Evolutionary conservation across 495 filamentous ascomycete species (phyloP), one percentile per base, ranked within the genome.

Genomic region (Talaromyces nanjingensis): DNA sequence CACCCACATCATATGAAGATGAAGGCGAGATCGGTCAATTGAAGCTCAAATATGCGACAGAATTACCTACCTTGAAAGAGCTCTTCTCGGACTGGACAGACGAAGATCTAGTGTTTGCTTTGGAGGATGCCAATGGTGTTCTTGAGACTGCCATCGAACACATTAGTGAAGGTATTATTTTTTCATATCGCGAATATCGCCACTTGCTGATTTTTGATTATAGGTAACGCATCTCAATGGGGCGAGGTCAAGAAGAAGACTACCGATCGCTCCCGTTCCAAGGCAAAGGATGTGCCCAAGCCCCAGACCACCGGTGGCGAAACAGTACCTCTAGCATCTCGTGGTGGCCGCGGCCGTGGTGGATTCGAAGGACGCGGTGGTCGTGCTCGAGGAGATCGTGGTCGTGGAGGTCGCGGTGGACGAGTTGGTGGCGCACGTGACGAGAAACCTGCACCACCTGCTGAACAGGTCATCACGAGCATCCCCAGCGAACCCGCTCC

Each of bases 71-170:
- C 64, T 86, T 98, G 71, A 91, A 90, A 73, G 93, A 96, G 71
- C 84, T 98, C 79, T 96, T 96, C 80, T 85, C 91, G 27, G 86
- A 90, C 73, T 96, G 92, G 93, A 90, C 93, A 58, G 87, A 93
- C 65, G 90, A 94, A 70, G 92, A 98, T 72, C 83, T 98, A 58
- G 85, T 97, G 58, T 92, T 92, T 68, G 92, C 92, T 59, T 79
- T 99, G 63, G 84, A 94, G 73, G 94, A 99, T 79, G 92, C 91
- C 45, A 84, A 92, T 70, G 94, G 93, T 69, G 91, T 97, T 73
- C 83, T 96, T 60, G 85, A 90, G 69, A 79, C 84, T 66, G 88
- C 93, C 68, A 92, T 91, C 78, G 87, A 90, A 70, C 89, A 90
- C 75, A 97, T 99, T 70, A 89, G 87, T 67, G 91, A 97, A 77